Evolutionary conservation across 441 rosid genomes (phyloP).

Genomic region (Melastoma candidum): DNA sequence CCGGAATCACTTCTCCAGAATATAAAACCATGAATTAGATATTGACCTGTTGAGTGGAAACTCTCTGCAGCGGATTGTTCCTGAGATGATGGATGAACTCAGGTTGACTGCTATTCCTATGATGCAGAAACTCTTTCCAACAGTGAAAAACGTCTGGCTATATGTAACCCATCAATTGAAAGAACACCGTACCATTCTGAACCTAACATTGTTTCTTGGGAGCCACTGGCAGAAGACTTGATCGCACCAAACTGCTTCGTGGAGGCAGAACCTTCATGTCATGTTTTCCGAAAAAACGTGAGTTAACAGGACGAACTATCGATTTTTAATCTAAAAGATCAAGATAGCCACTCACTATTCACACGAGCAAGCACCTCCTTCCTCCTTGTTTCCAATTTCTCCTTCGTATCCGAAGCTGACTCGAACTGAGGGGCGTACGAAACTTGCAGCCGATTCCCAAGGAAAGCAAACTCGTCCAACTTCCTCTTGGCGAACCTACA

Average conservation of each 20-base stretch:
- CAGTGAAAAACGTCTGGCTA: too few relatives aligned
- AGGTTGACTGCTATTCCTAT: too few relatives aligned
- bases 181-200: slow-evolving; percentile 10
- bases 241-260: slow-evolving; percentile 15
- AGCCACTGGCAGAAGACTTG: slow-evolving; percentile 16
- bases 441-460: slow-evolving; percentile 65
- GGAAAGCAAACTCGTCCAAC: slow-evolving; percentile 66
- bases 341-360: slow-evolving; percentile 36
- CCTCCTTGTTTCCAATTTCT: slow-evolving; percentile 70
- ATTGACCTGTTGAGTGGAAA: too few relatives aligned
- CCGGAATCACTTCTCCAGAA: too few relatives aligned
- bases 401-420: slow-evolving; percentile 52
- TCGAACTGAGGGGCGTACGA: slow-evolving; percentile 79
- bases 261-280: slow-evolving; percentile 24
- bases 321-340: not conserved
- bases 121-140: too few relatives aligned
- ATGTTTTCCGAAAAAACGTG: slow-evolving; percentile 29
- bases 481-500: slow-evolving; percentile 81
- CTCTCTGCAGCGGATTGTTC: too few relatives aligned
- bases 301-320: not conserved
- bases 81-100: too few relatives aligned
- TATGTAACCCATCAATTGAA: too few relatives aligned
- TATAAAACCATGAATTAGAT: too few relatives aligned
- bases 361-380: slow-evolving; percentile 60
- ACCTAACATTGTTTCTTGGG: slow-evolving; percentile 18